phyloP scores from a whole-genome alignment of 2,329 filamentous ascomycete genomes.

The Colletotrichum incanum region DNA sequence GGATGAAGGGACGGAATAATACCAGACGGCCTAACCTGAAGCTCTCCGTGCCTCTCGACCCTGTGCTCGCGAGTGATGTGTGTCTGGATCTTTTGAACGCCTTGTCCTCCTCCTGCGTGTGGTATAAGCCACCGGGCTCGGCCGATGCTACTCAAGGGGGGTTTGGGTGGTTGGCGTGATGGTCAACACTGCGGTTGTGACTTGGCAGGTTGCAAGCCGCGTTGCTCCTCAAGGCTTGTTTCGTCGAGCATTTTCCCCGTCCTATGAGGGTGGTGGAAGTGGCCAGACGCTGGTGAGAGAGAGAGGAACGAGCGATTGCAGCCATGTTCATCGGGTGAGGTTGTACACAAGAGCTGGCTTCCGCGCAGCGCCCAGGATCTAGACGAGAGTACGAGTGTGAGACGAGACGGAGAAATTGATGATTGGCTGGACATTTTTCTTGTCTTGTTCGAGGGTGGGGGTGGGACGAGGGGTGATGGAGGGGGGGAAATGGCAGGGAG shows the following conservation, averaged over 20 bases:
- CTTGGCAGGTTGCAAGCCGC: slow-evolving; percentile 28
- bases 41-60: neutral
- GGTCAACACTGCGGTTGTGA: neutral
- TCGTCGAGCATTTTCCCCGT: slow-evolving; percentile 14
- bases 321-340: slow-evolving; percentile 14
- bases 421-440: slow-evolving; percentile 23
- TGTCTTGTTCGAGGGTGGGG: neutral
- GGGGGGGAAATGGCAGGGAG: neutral
- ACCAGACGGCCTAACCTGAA: slow-evolving; percentile 22
- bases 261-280: neutral
- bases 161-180: neutral
- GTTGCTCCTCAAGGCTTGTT: slow-evolving; percentile 20
- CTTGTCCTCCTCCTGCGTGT: neutral
- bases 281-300: neutral
- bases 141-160: slow-evolving; percentile 19
- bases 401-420: slow-evolving; percentile 42
- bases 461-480: neutral
- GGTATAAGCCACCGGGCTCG: slow-evolving; percentile 16
- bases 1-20: slow-evolving; percentile 31
- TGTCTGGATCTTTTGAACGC: neutral
- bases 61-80: neutral
- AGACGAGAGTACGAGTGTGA: neutral
- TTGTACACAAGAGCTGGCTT: neutral
- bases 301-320: neutral
- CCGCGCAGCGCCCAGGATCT: neutral